Conservation (phyloP, 2,329 filamentous ascomycete genomes). For the Penicillium oxalicum region DNA sequence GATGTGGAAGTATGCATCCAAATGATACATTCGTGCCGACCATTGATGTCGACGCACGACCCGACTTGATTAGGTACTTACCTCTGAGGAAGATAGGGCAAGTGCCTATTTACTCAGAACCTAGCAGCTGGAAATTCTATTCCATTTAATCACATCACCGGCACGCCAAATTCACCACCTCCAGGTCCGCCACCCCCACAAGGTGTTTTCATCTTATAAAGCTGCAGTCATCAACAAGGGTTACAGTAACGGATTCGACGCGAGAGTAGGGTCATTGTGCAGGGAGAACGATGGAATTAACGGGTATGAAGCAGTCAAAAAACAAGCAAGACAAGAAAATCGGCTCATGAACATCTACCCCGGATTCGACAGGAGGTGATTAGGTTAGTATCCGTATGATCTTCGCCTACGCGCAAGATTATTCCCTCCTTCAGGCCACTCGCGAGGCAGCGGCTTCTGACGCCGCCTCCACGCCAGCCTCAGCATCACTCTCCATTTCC, state of each 20-base stretch:
- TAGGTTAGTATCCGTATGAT: neutral
- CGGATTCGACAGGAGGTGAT: conserved; percentile 1
- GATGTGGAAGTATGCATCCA: too few species aligned
- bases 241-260: neutral
- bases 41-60: too few species aligned
- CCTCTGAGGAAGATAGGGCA: too few species aligned
- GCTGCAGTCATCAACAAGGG: too few species aligned
- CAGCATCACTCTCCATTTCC: conserved; percentile 68
- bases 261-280: neutral
- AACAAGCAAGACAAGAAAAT: conserved; percentile 13
- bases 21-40: too few species aligned
- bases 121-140: too few species aligned
- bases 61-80: too few species aligned
- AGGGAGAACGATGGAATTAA: conserved; percentile 9
- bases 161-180: too few species aligned
- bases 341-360: conserved; percentile 13
- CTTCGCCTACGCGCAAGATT: neutral
- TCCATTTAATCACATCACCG: too few species aligned
- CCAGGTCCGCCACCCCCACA: too few species aligned
- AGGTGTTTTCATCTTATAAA: too few species aligned
- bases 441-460: conserved; percentile 15
- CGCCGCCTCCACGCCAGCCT: conserved; percentile 19
- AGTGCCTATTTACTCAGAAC: too few species aligned
- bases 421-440: conserved; percentile 1
- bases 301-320: conserved; percentile 16